Conservation (phyloP, 108 stramenopile species). For the Schizochytrium sp. region DNA sequence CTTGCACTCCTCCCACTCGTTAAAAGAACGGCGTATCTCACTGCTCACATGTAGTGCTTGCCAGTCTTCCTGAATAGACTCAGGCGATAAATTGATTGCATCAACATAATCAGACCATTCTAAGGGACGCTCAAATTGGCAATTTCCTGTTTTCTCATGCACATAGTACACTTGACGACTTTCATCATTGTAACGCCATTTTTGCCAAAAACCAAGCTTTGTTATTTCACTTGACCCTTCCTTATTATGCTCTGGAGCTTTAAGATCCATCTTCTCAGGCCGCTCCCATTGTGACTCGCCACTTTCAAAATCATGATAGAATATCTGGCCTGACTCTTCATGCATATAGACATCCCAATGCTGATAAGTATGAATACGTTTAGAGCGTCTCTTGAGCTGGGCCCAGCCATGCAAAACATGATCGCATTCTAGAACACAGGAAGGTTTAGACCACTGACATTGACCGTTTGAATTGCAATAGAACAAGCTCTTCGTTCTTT, state of each 20-base stretch:
- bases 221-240: not conserved
- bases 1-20: conserved; percentile 22
- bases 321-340: not conserved
- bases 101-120: conserved; percentile 55
- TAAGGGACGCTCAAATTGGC: conserved; percentile 58
- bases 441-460: conserved; percentile 57
- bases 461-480: not conserved
- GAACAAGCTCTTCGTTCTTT: not conserved
- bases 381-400: not conserved
- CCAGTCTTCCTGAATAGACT: conserved; percentile 1
- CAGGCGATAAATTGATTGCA: not conserved
- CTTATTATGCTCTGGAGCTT: not conserved
- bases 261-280: not conserved
- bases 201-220: conserved; percentile 52
- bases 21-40: not conserved
- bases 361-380: not conserved
- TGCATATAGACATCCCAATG: conserved; percentile 32
- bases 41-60: not conserved
- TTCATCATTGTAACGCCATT: not conserved
- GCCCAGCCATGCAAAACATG: conserved; percentile 2
- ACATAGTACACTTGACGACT: conserved; percentile 11
- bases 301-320: conserved; percentile 12
- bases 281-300: conserved; percentile 15
- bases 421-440: not conserved
- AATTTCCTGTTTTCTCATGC: not conserved